Base-by-base conservation (phyloP, 129 eudicot species). In the Rutidosis leptorrhynchoides region DNA sequence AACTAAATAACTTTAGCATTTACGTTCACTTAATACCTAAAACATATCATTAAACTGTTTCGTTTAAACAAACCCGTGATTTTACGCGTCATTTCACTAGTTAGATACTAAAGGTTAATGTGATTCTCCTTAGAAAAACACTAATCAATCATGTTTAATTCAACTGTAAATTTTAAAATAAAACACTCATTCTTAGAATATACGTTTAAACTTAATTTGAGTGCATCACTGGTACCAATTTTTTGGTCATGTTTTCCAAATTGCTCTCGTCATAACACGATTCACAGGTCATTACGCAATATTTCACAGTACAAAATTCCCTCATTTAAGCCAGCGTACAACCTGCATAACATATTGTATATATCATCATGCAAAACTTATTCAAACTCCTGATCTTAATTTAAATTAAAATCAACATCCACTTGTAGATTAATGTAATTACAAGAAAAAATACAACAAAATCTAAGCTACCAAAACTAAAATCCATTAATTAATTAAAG, bases 401-500 rank as follows among this genome's bases (percentile, higher is more conserved):
- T 46, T 7, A 40, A 40, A 17, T 16, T 3, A 42, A 55, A 74
- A 74, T 65, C 40, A 55, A 54, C 65, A 73, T 64, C 23, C 9
- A 42, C 33, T 51, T 40, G 46, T 40, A 40, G 12, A 11, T 23
- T 15, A 25, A 54, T n/a, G 17, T 55, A 64, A 64, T 64, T 55
- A 64, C 72, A 63, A 26, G 46, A 62, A 46, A 27, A 2, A 22
- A 40, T 32, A 54, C 2, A 16, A 68, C 26, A 22, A 33, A 33
- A 29, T 8, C 10, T 11, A 58, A 61, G 28, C 77, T 28, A 58
- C 37, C 10, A 55, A 71, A 9, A 40, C 21, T 17, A 29, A 35
- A 49, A 21, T 43, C 32, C 9, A 14, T 1, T 52, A 43, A 40
- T 2, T 54, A 65, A 49, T 79, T 58, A 88, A 72, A 88, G 88